A percentile compares a stretch with the other conserved stretches of the same genome.
phyloP scores from a whole-genome alignment of 2,329 filamentous ascomycete species.

The Cytospora paraplurivora region DNA sequence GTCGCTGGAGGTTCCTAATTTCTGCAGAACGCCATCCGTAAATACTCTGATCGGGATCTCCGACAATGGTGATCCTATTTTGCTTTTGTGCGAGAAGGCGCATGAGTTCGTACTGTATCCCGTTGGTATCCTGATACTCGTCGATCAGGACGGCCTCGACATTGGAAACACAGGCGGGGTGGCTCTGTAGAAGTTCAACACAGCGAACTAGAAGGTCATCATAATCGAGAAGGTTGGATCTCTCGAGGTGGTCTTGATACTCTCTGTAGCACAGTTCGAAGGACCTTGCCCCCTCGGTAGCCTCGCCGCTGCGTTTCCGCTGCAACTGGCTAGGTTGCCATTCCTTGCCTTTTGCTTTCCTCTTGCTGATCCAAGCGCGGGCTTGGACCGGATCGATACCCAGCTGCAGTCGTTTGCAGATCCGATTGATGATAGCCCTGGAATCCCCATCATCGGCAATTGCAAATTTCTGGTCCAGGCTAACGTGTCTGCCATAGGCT shows the following conservation, averaged over 20 bases:
- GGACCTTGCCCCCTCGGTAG: conserved; percentile 49
- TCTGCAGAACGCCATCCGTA: conserved; percentile 95
- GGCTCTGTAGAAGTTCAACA: conserved; percentile 71
- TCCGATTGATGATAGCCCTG: conserved; percentile 75
- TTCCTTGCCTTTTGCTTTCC: conserved; percentile 58
- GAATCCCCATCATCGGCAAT: conserved; percentile 88
- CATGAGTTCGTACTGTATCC: conserved; percentile 94
- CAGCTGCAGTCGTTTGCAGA: conserved; percentile 73
- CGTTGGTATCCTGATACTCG: conserved; percentile 97
- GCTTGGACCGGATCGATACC: conserved; percentile 70
- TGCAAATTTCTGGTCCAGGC: conserved; percentile 78
- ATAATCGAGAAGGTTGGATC: conserved; percentile 86
- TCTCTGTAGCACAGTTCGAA: conserved; percentile 69
- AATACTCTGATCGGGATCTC: conserved; percentile 96
- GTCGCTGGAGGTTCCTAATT: conserved; percentile 79
- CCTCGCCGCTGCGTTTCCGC: conserved; percentile 44
- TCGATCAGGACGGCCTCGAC: conserved; percentile 92
- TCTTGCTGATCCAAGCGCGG: conserved; percentile 74
- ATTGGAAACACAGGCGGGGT: conserved; percentile 83
- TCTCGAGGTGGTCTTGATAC: conserved; percentile 75
- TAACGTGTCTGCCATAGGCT: conserved; percentile 82
- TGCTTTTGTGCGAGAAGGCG: conserved; percentile 74
- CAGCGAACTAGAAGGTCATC: conserved; percentile 89
- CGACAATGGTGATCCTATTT: conserved; percentile 87
- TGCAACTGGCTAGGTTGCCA: conserved; percentile 33